phyloP scores from a whole-genome alignment of 2,329 filamentous ascomycete genomes.

The Hymenoscyphus scutula region DNA sequence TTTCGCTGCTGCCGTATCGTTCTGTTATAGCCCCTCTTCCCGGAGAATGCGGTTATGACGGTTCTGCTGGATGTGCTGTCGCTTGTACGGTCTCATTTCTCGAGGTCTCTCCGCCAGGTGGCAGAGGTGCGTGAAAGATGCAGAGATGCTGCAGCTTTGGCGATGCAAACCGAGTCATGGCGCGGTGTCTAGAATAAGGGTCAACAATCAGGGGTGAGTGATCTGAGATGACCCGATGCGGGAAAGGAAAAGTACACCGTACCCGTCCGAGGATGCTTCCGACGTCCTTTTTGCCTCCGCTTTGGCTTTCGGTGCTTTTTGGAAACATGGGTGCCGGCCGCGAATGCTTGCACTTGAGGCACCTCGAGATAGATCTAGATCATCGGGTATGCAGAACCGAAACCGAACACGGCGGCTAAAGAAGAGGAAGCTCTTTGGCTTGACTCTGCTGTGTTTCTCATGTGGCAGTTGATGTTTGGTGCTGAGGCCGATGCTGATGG shows the following conservation, averaged over 20 bases:
- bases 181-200: neutral
- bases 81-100: neutral
- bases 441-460: neutral
- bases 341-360: neutral
- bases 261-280: neutral
- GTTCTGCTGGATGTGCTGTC: neutral
- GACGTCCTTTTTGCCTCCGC: neutral
- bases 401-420: neutral
- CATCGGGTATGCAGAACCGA: neutral
- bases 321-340: neutral
- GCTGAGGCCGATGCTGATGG: neutral
- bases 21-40: neutral
- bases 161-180: conserved; percentile 1
- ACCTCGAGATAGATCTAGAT: neutral
- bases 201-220: neutral
- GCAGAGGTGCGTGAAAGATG: neutral
- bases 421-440: neutral
- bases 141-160: neutral
- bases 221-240: neutral
- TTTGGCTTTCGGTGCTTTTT: neutral
- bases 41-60: neutral
- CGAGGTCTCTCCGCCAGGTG: neutral
- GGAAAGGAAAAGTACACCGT: neutral
- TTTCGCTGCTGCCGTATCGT: neutral
- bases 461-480: neutral